A percentile compares a stretch with the other conserved stretches of the same genome.
These are phyloP conservation scores for Sanghuangporus sanghuang DNA, from an alignment of 1,284 basidiomycete species.

Conservation along the genomic window DNA sequence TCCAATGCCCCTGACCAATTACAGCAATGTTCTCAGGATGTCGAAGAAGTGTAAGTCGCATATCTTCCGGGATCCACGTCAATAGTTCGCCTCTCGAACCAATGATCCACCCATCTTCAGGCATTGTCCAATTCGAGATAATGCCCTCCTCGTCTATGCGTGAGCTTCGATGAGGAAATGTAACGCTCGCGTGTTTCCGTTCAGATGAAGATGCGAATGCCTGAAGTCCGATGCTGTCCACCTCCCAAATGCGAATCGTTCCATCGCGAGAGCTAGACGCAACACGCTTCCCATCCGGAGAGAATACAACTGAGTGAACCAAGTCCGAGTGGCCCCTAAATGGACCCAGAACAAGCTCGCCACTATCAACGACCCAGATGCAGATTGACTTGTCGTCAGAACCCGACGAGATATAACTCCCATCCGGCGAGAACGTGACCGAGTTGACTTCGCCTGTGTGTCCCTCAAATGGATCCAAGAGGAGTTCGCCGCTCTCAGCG, in stretches of 20 bases:
- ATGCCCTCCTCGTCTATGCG: background rate
- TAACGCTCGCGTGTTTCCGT: too few species aligned
- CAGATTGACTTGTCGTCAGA: too few species aligned
- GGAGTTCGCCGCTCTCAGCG: background rate
- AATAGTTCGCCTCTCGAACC: background rate
- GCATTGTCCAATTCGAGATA: too few species aligned
- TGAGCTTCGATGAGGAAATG: too few species aligned
- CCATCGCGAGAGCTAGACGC: background rate
- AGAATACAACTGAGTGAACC: background rate
- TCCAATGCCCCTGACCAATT: background rate
- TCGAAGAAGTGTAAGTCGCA: background rate
- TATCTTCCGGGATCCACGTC: background rate
- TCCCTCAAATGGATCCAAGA: background rate
- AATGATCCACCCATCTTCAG: background rate
- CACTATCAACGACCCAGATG: background rate
- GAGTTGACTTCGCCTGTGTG: background rate
- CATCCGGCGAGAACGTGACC: slow-evolving; percentile 5
- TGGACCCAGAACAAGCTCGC: background rate
- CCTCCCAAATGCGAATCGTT: background rate
- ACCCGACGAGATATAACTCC: background rate
- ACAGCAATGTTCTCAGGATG: background rate
- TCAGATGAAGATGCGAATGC: too few species aligned
- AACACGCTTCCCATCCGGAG: background rate
- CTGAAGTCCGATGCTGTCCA: too few species aligned
- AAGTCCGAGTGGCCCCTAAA: background rate